Evolutionary conservation across 306 rosid species (phyloP), one percentile per base, ranked within the genome.

Genomic region (Dalbergia oliveri): DNA sequence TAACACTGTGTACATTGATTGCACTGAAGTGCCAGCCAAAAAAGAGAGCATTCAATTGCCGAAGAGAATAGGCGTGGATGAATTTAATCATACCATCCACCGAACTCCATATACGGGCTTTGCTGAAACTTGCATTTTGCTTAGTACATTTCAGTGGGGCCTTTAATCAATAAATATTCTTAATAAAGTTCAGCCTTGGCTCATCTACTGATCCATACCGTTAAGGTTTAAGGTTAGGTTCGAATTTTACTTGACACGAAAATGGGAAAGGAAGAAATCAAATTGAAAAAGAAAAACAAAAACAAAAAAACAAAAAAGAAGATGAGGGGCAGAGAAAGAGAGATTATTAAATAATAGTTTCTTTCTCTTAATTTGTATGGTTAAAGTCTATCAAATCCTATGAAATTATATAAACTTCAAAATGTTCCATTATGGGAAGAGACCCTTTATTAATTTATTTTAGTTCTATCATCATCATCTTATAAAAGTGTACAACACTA

Each of bases 81-180:
- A 21, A 75, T 12, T 41, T 5, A 79, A 87, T 87, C 66, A 84
- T 78, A 71, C 6, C 76, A 54, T 56, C 84, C 86, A 84, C 86
- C 88, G 65, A 87, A 81, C 63, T 23, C 64, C 81, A 68, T 23
- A 65, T 62, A 61, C 4, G 2, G 18, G 12, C 60, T 50, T 72
- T 60, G 61, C 78, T 37, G 77, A 81, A 79, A 75, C 90, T 81
- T 84, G 69, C 78, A 50, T 21, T 79, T 83, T 79, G 75, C 78
- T 60, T 15, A 21, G 6, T 37, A 37, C 41, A 37, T 6, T 37
- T 37, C 1, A 4, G 41, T 15, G 54, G 14, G 51, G n/a, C n/a
- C 23, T 49, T 33, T 72, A 56, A 80, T 71, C 71, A 66, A 65
- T 37, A 4, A 4, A 6, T 62, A 58, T 56, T 59, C 73, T 67